Evolutionary conservation across 2,329 filamentous ascomycete species (phyloP), one percentile per base, ranked within the genome.

Genomic region (Scortechinia acanthostroma): DNA sequence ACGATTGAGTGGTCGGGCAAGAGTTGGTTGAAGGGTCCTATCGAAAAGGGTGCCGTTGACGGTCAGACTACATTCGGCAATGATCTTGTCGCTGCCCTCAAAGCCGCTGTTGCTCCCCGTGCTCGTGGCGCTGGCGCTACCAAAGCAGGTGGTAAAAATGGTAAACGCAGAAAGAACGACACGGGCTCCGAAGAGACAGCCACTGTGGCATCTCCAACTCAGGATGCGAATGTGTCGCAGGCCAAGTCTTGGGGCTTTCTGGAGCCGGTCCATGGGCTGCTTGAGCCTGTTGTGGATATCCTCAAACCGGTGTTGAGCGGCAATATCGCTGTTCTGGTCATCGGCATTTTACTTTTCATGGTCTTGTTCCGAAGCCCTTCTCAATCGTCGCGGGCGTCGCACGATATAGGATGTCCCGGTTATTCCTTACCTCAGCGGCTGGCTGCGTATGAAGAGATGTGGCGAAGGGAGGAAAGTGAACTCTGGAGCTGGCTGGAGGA

Each of bases 1-100:
- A 85, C 82, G 2, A 87, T 96, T 37, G 94, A 98, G 58, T 98
- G 94, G 94, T 84, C 85, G 3, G 91, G 91, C 54, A 98, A 97
- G 73, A 96, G 91, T 69, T 98, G 93, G 93, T 69, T 98, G 42
- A 96, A 93, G 70, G 90, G 87, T 50, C 88, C 93, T 2, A 98
- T 98, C 53, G 93, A 98, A 61, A 96, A 95, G 62, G 91, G 89
- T 48, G 89, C 91, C 37, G 91, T 86, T 50, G 91, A 96, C 46
- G 93, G 93, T 21, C 93, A 98, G 64, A 74, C 74, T 5, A 75
- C 83, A 47, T 95, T 94, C 59, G 87, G 86, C 50, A 91, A 85
- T 53, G 86, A 91, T 46, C 67, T 98, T 3, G 77, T 91, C 45
- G 78, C 83, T 6, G 76, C 83, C 21, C 70, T 97, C 16, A 89